These are phyloP conservation scores for Psilocybe subaeruginosa DNA, from an alignment of 768 basidiomycete species.

Conservation along the genomic window DNA sequence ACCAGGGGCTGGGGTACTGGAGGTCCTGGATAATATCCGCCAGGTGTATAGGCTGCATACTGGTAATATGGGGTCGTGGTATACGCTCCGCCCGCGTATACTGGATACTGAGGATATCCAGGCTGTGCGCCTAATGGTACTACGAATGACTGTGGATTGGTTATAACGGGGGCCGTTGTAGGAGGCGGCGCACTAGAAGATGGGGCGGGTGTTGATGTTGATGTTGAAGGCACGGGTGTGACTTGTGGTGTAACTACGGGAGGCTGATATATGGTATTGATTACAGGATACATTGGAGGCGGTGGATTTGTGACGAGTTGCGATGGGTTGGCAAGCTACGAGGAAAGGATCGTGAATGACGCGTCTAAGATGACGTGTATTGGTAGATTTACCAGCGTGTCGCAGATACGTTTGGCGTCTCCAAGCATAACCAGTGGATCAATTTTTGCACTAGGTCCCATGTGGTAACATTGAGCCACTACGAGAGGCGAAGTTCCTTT, in stretches of 20 bases:
- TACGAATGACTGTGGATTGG: constrained; percentile 74
- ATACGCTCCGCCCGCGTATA: constrained; percentile 48
- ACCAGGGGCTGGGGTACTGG: constrained; percentile 13
- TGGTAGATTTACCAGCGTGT: constrained; percentile 59
- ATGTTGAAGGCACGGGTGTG: constrained; percentile 31
- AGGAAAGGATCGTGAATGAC: constrained; percentile 15
- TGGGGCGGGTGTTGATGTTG: constrained; percentile 31
- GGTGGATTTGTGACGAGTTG: constrained; percentile 70
- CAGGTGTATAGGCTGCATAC: constrained; percentile 25
- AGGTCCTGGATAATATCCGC: constrained; percentile 19
- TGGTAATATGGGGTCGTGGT: constrained; percentile 70
- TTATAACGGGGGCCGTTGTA: constrained; percentile 54
- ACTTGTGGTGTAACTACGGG: constrained; percentile 19
- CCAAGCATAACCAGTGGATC: constrained; percentile 75
- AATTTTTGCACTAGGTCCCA: constrained; percentile 68
- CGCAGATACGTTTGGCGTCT: constrained; percentile 80
- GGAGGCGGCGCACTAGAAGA: constrained; percentile 32
- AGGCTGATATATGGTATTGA: constrained; percentile 42
- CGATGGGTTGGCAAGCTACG: constrained; percentile 73
- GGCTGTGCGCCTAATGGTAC: constrained; percentile 63
- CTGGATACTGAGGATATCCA: constrained; percentile 48
- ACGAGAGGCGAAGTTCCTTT: constrained; percentile 70
- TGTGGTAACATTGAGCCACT: constrained; percentile 79
- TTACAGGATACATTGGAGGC: constrained; percentile 57
- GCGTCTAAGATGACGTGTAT: not conserved